Evolutionary conservation across 345 rosid genomes (phyloP), one percentile per base, ranked within the genome.

Genomic region (Jatropha curcas): DNA sequence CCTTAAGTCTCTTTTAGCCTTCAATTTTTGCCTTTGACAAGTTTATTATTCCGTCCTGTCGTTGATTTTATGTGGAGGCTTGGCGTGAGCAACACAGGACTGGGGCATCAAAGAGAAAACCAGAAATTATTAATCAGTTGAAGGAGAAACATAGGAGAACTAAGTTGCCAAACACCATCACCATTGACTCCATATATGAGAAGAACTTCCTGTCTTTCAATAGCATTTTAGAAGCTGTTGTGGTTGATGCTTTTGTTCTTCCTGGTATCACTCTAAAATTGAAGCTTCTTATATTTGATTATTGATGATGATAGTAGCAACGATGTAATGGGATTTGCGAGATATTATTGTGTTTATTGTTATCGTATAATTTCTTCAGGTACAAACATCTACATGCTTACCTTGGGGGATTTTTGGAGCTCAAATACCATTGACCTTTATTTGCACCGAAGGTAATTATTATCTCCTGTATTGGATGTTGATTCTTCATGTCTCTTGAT

Each of bases 371-470:
- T 63, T 63, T 24, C 67, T 78, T 78, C 48, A 95, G 99, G 93
- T 76, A 95, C 98, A 25, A 87, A 95, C 45, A 89, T 95, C 74
- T 88, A 86, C 80, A 90, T 95, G 94, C 93, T 95, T 68, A 88
- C 90, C 52, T 83, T 95, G 69, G 98, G 91, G 68, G 99, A 95
- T 78, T 86, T 86, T 77, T 93, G 98, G 99, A 95, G 99, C 82
- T 92, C 98, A 67, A 90, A 87, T 63, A 91, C 97, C 60, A 90
- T 95, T 65, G 97, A 93, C 74, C 90, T 91, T 78, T 95, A 88
- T 83, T 88, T 95, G 53, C 99, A 95, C 67, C 90, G 93, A 74
- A 85, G 96, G 98, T 90, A 43, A 56, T 51, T 33, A 33, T 24
- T 60, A 27, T 5, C n/a, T 19, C 12, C 4, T 56, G 7, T 48